Percentiles rank a stretch among this genome's conserved stretches.
These are phyloP conservation scores for Vigna radiata DNA, from an alignment of 306 rosid genomes.

Conservation along the genomic window DNA sequence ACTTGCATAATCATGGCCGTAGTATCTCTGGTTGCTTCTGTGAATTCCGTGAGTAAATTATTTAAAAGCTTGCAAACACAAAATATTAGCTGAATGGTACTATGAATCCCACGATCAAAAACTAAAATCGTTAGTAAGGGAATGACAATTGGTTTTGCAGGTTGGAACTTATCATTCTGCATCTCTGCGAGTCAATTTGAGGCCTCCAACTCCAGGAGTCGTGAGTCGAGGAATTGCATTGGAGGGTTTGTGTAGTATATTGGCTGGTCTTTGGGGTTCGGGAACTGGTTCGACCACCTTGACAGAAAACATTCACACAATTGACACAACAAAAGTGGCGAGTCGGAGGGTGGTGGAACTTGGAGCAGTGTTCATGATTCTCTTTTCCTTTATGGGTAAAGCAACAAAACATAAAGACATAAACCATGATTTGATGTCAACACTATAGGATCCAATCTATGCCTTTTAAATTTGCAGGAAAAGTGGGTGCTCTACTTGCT, in stretches of 20 bases:
- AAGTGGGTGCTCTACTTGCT: conserved; percentile 90
- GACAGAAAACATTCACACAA: conserved; percentile 77
- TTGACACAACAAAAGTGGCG: conserved; percentile 74
- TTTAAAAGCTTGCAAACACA: conserved; percentile 34
- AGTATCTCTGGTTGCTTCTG: conserved; percentile 71
- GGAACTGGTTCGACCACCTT: conserved; percentile 83
- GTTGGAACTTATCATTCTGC: conserved; percentile 78
- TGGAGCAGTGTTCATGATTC: conserved; percentile 74
- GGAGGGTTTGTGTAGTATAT: conserved; percentile 84
- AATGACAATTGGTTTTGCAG: conserved; percentile 47
- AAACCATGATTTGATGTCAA: neutral
- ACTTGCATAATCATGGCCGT: conserved; percentile 76
- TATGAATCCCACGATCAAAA: neutral
- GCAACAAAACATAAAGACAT: neutral
- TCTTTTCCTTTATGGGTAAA: conserved; percentile 75
- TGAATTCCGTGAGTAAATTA: conserved; percentile 69
- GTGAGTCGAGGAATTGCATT: conserved; percentile 87
- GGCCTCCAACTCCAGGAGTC: conserved; percentile 79
- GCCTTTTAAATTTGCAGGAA: conserved; percentile 51
- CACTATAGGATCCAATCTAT: neutral
- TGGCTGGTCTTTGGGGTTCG: conserved; percentile 85
- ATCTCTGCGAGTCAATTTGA: conserved; percentile 62
- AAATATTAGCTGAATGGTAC: neutral
- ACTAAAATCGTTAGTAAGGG: neutral
- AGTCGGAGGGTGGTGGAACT: conserved; percentile 65